phyloP scores from a whole-genome alignment of 1,284 basidiomycete genomes.

The Sanguinoderma infundibulare region DNA sequence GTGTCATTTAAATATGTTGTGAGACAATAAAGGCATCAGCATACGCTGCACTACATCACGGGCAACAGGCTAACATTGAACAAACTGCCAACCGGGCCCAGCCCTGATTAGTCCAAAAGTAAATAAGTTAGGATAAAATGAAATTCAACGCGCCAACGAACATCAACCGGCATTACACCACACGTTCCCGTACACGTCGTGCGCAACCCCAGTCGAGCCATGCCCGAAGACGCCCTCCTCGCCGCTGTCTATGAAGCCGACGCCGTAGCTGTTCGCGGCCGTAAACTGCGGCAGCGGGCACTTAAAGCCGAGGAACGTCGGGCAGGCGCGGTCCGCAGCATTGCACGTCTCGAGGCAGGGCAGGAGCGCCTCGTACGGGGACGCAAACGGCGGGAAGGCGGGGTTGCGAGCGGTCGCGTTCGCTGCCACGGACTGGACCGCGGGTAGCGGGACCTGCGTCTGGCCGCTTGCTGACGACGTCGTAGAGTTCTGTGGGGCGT shows the following conservation, averaged over 20 bases:
- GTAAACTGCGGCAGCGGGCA: constrained; percentile 72
- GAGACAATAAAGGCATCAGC: too few species aligned
- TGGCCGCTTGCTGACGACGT: constrained; percentile 3
- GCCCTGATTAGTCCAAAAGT: background rate
- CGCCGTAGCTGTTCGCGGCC: constrained; percentile 74
- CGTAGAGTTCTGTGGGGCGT: constrained; percentile 36
- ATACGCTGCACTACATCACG: too few species aligned
- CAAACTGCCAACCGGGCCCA: too few species aligned
- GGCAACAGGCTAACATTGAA: too few species aligned
- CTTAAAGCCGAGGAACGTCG: constrained; percentile 69
- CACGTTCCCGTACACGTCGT: constrained; percentile 78
- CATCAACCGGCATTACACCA: constrained; percentile 68
- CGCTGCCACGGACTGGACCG: constrained; percentile 43
- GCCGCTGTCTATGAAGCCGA: constrained; percentile 68
- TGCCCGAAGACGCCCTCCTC: constrained; percentile 49
- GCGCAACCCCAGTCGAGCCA: constrained; percentile 56
- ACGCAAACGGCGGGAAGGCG: constrained; percentile 47
- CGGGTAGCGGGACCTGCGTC: constrained; percentile 41
- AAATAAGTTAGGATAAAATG: background rate
- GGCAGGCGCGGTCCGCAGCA: constrained; percentile 76
- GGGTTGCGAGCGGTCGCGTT: constrained; percentile 49
- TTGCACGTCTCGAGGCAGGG: constrained; percentile 84
- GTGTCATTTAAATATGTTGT: too few species aligned
- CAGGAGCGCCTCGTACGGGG: constrained; percentile 62
- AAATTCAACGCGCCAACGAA: background rate